These are phyloP conservation scores for Colletotrichum chlorophyti DNA, from an alignment of 2,329 filamentous ascomycete species.

Conservation along the genomic window DNA sequence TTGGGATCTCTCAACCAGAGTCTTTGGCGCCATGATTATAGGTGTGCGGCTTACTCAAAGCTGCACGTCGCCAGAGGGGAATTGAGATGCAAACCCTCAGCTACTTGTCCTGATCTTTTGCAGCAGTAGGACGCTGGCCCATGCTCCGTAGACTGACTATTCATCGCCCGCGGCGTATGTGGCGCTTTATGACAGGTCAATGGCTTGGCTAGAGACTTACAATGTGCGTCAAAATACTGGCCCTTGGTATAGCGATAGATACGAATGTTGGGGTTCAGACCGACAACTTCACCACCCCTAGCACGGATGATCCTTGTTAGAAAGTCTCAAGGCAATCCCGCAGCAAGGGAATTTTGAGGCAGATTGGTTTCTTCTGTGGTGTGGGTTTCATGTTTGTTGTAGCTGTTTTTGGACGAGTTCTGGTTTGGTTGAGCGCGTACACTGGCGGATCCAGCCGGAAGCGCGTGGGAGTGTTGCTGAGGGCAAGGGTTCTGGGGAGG, in stretches of 20 bases:
- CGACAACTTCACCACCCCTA: constrained; percentile 86
- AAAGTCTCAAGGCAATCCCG: neutral
- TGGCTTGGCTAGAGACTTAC: constrained; percentile 55
- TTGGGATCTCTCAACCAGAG: neutral
- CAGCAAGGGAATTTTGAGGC: neutral
- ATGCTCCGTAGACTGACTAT: neutral
- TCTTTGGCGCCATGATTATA: neutral
- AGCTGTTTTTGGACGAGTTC: constrained; percentile 1
- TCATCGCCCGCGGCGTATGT: neutral
- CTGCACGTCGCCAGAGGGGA: neutral
- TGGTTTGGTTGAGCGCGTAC: neutral
- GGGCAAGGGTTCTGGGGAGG: constrained; percentile 1
- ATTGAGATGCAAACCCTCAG: no score
- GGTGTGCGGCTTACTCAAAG: neutral
- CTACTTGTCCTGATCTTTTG: neutral
- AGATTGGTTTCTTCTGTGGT: constrained; percentile 3
- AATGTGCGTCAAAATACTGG: constrained; percentile 93
- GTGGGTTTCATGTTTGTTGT: constrained; percentile 8
- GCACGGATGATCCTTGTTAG: constrained; percentile 31
- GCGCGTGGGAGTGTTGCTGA: constrained; percentile 8
- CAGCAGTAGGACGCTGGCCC: neutral
- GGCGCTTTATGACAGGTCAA: constrained; percentile 24
- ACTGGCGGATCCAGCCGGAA: constrained; percentile 20
- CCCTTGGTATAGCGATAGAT: constrained; percentile 86
- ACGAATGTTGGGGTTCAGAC: constrained; percentile 86